phyloP scores from a whole-genome alignment of 805 yeast genomes.

The Yamadazyma paraphyllophila region DNA sequence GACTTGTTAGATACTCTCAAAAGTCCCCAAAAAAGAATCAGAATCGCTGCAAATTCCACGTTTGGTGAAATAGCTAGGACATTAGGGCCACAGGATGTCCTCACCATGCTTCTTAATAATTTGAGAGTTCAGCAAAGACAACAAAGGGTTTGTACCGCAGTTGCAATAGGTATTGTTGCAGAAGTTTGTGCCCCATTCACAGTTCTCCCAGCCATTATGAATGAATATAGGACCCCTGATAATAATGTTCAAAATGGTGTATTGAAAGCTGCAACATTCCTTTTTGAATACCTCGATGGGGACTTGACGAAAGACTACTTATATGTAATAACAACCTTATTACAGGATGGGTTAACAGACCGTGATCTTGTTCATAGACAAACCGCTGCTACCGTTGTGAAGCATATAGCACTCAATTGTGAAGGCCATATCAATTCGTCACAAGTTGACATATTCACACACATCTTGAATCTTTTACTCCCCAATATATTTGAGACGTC shows the following conservation, averaged over 20 bases:
- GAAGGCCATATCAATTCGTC: conserved; percentile 75
- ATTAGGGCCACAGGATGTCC: conserved; percentile 93
- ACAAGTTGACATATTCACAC: conserved; percentile 60
- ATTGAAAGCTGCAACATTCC: conserved; percentile 81
- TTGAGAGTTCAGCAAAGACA: conserved; percentile 94
- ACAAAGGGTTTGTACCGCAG: conserved; percentile 93
- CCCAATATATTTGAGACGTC: conserved; percentile 94
- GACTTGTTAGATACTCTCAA: conserved; percentile 87
- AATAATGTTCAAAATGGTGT: conserved; percentile 94
- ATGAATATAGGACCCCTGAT: conserved; percentile 91
- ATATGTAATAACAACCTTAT: conserved; percentile 70
- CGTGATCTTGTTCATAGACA: conserved; percentile 92
- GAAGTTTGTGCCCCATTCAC: conserved; percentile 91
- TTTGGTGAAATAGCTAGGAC: conserved; percentile 90
- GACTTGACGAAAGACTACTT: conserved; percentile 74
- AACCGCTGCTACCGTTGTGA: conserved; percentile 86
- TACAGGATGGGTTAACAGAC: conserved; percentile 88
- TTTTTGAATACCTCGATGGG: conserved; percentile 89
- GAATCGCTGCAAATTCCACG: conserved; percentile 83
- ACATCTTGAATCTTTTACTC: conserved; percentile 72
- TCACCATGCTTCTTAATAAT: conserved; percentile 79
- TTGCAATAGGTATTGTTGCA: conserved; percentile 96
- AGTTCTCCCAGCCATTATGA: conserved; percentile 90
- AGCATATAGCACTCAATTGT: conserved; percentile 78
- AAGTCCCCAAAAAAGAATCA: conserved; percentile 69